Evolutionary conservation across 202 grass and related monocot genomes (phyloP), one percentile per base, ranked within the genome.

Genomic region (Panicum virgatum): DNA sequence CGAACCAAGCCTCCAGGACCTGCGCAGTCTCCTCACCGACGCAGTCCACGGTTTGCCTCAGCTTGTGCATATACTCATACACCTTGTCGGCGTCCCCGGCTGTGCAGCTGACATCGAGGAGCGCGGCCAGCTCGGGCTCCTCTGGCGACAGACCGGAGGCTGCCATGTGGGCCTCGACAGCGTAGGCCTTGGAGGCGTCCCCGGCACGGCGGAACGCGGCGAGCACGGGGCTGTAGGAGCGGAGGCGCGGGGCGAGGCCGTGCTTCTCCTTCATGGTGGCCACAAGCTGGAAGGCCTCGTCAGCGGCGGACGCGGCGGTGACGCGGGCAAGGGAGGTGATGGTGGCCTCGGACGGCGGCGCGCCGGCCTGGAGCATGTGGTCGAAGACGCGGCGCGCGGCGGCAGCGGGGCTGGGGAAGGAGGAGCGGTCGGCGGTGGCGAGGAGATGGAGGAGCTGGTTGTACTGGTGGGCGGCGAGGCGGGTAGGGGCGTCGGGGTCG

Each of bases 401-500:
- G 1, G 76, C 53, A 34, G 87, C 83, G 0, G 84, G 32, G 75
- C 2, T 6, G 2, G 87, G 76, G 36, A 83, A 65, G 5, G 68
- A 72, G 62, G 79, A 62, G 54, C 29, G 10, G 62, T 88, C 75
- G 1, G 89, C 82, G 34, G 85, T 20, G 23, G 91, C 83, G 77
- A 94, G 81, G 39, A 97, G 88, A 79, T 97, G 90, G 27, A 97
- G 81, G 45, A 97, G 90, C 69, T 91, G 89, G 82, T 97, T 97
- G 81, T 94, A 97, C 73, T 94, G 89, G 65, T 94, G 85, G 1
- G 94, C 85, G 58, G 89, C 66, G 58, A 90, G 91, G 23, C 87
- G 87, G 25, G 80, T 7, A 46, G 66, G 54, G 26, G 32, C 46
- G 57, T 73, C 58, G 5, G 56, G 1, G n/a, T 62, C 76, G 12